Evolutionary conservation across 2,329 filamentous ascomycete species (phyloP).

Genomic region (Cytospora piceae): DNA sequence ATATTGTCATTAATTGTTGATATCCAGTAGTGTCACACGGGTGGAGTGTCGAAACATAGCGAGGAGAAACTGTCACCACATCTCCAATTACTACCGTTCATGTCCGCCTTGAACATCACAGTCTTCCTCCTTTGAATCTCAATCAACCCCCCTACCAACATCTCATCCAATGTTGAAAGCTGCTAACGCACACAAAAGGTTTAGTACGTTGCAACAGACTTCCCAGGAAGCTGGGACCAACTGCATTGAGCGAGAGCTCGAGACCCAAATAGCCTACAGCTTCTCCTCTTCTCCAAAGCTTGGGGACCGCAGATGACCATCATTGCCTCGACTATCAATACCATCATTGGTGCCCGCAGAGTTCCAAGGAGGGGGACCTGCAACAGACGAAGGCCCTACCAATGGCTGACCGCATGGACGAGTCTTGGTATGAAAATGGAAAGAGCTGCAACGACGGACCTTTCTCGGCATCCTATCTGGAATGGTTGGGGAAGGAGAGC

Average conservation of each 20-base stretch:
- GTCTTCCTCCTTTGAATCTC: conserved; percentile 1
- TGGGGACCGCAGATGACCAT: conserved; percentile 25
- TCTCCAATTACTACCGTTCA: background rate
- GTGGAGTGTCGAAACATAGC: background rate
- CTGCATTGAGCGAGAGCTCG: conserved; percentile 21
- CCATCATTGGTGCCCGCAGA: conserved; percentile 32
- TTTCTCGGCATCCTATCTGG: conserved; percentile 27
- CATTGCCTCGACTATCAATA: background rate
- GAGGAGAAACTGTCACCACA: background rate
- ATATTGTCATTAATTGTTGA: background rate
- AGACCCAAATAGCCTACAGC: background rate
- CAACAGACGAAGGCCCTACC: conserved; percentile 15
- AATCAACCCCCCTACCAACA: background rate
- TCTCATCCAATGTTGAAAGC: background rate
- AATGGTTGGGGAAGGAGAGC: conserved; percentile 3
- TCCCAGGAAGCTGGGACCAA: conserved; percentile 11
- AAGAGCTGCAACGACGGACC: conserved; percentile 17
- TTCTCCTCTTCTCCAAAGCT: conserved; percentile 6
- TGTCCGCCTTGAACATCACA: background rate
- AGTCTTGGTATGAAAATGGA: conserved; percentile 5
- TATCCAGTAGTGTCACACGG: background rate
- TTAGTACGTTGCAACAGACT: conserved; percentile 9
- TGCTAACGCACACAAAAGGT: conserved; percentile 1
- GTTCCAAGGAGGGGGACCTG: conserved; percentile 23
- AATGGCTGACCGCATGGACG: conserved; percentile 11